Base-by-base conservation (phyloP, 371 early-diverging fungal genomes). In the Mortierella sp. region DNA sequence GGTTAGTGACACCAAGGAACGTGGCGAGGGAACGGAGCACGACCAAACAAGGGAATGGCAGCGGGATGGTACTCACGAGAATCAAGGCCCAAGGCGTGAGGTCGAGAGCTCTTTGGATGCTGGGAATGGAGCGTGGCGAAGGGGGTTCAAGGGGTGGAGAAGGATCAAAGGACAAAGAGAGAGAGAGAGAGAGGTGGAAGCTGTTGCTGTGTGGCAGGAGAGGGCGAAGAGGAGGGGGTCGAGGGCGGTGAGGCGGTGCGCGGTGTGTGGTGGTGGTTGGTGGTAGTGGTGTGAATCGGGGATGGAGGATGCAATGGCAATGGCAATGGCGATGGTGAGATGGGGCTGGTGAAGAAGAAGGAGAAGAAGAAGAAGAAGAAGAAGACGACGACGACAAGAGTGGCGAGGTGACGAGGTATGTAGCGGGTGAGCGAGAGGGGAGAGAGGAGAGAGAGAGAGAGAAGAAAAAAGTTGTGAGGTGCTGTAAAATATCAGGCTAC, bases 321-420 rank as follows among this genome's bases (percentile, higher is more conserved):
- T n/a, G n/a, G n/a, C n/a, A n/a, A n/a, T n/a, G n/a, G n/a, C n/a
- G n/a, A n/a, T n/a, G n/a, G n/a, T n/a, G n/a, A n/a, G n/a, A n/a
- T n/a, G n/a, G n/a, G n/a, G n/a, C n/a, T n/a, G n/a, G n/a, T n/a
- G 25, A 44, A 12, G 47, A 22, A 40, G 21, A 34, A 39, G 28
- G 43, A 28, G 27, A 40, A 27, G 40, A 22, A 40, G 49, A 41
- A 48, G 34, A 21, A 19, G 49, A 55, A 21, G 47, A 27, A 48
- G 53, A 41, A 50, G 28, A 45, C n/a, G 45, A 31, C 2, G 7
- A 17, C 19, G 57, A 39, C 19, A n/a, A 34, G 25, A 43, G 43
- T 22, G 17, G 25, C 21, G 43, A 40, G 34, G 34, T 34, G 34
- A 34, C 7, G 10, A 10, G 34, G 34, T 34, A 10, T 10, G 34